Conservation (phyloP, 2,329 filamentous ascomycete species). For the Botryotinia narcissicola region DNA sequence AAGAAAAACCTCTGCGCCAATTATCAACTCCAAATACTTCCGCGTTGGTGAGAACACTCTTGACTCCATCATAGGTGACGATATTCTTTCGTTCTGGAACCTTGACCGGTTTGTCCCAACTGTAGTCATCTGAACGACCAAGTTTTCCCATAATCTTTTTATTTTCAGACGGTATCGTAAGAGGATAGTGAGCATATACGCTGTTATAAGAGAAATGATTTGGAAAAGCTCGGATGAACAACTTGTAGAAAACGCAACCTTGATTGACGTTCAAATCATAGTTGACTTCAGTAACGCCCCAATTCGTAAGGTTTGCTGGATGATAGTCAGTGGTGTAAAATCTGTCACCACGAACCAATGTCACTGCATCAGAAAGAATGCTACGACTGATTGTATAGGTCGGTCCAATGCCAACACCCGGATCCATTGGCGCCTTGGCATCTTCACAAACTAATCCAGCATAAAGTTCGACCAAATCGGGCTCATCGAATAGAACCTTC, state of each 20-base stretch:
- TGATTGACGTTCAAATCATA: constrained; percentile 55
- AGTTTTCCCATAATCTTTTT: constrained; percentile 65
- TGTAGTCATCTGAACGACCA: constrained; percentile 32
- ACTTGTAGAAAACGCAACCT: constrained; percentile 81
- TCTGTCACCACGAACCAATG: constrained; percentile 54
- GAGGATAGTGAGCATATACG: constrained; percentile 69
- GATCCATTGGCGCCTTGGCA: constrained; percentile 47
- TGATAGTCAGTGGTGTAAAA: constrained; percentile 51
- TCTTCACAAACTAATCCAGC: constrained; percentile 61
- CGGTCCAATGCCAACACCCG: constrained; percentile 50
- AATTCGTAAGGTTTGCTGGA: constrained; percentile 72
- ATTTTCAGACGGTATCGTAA: constrained; percentile 69
- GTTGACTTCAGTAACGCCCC: constrained; percentile 72
- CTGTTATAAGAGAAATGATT: constrained; percentile 73
- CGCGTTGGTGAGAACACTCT: constrained; percentile 35
- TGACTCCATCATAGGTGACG: constrained; percentile 26
- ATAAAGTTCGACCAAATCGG: constrained; percentile 61
- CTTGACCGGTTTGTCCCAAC: constrained; percentile 30
- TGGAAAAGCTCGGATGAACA: constrained; percentile 75
- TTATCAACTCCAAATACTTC: constrained; percentile 37
- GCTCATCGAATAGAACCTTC: constrained; percentile 62
- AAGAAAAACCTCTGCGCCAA: constrained; percentile 18
- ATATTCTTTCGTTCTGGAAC: constrained; percentile 20
- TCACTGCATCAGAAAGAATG: constrained; percentile 57
- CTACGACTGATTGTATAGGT: constrained; percentile 53